phyloP scores from a whole-genome alignment of 208 protist genomes.

The Trypanosoma conorhini region DNA sequence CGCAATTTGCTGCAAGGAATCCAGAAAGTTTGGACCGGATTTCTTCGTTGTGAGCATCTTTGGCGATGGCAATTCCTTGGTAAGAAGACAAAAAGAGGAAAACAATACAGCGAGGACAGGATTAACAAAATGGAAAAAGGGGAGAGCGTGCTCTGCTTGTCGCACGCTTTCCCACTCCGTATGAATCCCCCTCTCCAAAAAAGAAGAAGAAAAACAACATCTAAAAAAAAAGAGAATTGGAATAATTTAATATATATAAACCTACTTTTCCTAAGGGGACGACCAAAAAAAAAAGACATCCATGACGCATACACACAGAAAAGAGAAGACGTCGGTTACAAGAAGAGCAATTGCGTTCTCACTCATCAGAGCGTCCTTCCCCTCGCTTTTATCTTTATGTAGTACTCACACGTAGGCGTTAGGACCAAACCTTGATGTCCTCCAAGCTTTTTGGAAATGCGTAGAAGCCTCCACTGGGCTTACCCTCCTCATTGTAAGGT shows the following conservation, averaged over 20 bases:
- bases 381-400: not conserved
- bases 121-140: not conserved
- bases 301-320: slow-evolving; percentile 11
- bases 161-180: too few relatives aligned
- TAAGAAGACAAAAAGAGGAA: not conserved
- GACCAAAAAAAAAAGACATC: slow-evolving; percentile 14
- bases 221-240: slow-evolving; percentile 14
- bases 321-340: not conserved
- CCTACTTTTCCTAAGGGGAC: not conserved
- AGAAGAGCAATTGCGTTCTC: not conserved
- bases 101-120: not conserved
- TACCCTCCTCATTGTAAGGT: slow-evolving; percentile 32
- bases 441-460: slow-evolving; percentile 29
- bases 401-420: not conserved
- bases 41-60: slow-evolving; percentile 29
- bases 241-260: too few relatives aligned
- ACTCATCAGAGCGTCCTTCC: not conserved
- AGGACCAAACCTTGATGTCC: slow-evolving; percentile 30
- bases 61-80: slow-evolving; percentile 7
- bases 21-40: slow-evolving; percentile 17
- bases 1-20: slow-evolving; percentile 12
- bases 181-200: not conserved
- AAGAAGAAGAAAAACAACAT: slow-evolving; percentile 17
- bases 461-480: slow-evolving; percentile 47
- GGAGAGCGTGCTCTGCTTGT: slow-evolving; percentile 4